These are phyloP conservation scores for Parafenestella ontariensis DNA, from an alignment of 2,329 filamentous ascomycete species.

Conservation along the genomic window DNA sequence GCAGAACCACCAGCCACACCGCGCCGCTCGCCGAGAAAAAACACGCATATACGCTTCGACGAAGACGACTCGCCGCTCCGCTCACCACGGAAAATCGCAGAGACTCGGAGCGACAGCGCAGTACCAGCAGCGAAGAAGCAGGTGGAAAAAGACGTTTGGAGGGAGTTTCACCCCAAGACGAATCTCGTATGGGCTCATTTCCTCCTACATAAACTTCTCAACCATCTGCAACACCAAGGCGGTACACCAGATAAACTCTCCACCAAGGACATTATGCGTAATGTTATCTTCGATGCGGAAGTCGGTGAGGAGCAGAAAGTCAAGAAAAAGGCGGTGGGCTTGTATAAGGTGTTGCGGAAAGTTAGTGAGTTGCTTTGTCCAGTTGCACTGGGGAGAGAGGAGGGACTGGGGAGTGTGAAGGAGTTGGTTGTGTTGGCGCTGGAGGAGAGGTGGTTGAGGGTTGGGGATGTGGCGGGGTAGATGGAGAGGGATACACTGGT, in stretches of 20 bases:
- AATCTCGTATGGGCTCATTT: constrained; percentile 71
- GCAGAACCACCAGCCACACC: constrained; percentile 14
- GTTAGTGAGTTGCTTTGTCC: constrained; percentile 51
- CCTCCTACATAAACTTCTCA: constrained; percentile 63
- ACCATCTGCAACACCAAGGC: constrained; percentile 37
- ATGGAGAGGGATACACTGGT: neutral
- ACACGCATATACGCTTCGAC: constrained; percentile 39
- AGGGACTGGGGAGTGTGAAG: constrained; percentile 35
- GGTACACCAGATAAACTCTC: constrained; percentile 28
- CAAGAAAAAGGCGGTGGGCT: constrained; percentile 44
- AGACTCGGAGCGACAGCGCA: neutral
- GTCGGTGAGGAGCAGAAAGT: constrained; percentile 25
- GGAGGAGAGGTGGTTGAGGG: constrained; percentile 44
- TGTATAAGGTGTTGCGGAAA: constrained; percentile 47
- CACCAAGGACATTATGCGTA: constrained; percentile 17
- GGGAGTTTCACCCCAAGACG: constrained; percentile 63
- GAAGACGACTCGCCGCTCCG: constrained; percentile 2
- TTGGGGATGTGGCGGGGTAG: constrained; percentile 40
- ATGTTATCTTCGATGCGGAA: constrained; percentile 15
- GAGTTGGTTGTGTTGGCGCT: constrained; percentile 45
- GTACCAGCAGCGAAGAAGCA: neutral
- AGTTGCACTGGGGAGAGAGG: constrained; percentile 35
- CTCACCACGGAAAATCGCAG: constrained; percentile 9
- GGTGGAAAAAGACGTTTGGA: constrained; percentile 51
- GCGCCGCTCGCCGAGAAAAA: constrained; percentile 32